Percentiles rank a stretch among this genome's conserved stretches.
Conservation (phyloP, 352 stramenopile species). For the Pythium biforme region DNA sequence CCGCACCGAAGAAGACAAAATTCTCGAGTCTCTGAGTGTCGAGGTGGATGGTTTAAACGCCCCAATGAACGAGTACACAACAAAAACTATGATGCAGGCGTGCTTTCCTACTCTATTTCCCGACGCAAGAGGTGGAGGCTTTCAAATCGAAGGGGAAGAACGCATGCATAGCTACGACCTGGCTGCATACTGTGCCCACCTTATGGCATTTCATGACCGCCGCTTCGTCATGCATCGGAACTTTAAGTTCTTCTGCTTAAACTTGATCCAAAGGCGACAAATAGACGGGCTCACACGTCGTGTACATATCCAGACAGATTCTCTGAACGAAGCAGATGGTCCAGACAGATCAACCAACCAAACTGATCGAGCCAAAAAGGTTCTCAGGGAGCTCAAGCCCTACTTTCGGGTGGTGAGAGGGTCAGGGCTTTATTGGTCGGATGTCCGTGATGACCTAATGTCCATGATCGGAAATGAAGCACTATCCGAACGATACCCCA, state of each 20-base stretch:
- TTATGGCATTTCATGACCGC: constrained; percentile 22
- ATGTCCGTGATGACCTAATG: constrained; percentile 24
- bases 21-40: not conserved
- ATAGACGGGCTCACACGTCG: constrained; percentile 22
- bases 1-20: not conserved
- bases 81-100: constrained; percentile 19
- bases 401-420: constrained; percentile 22
- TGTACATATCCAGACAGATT: not conserved
- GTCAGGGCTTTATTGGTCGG: constrained; percentile 21
- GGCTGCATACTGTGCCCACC: constrained; percentile 20
- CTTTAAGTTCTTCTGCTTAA: constrained; percentile 32
- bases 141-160: constrained; percentile 2
- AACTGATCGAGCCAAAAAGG: not conserved
- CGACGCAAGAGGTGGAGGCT: constrained; percentile 10
- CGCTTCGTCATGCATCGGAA: constrained; percentile 18
- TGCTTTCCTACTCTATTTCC: constrained; percentile 31
- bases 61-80: constrained; percentile 23
- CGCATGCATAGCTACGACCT: constrained; percentile 13
- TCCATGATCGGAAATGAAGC: constrained; percentile 7
- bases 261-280: constrained; percentile 24
- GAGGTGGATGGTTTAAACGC: not conserved
- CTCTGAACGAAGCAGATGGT: not conserved
- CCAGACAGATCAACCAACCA: no score
- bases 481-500: not conserved
- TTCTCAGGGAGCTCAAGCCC: constrained; percentile 21